Conservation (phyloP, 768 basidiomycete species). For the Tulasnella sp. region DNA sequence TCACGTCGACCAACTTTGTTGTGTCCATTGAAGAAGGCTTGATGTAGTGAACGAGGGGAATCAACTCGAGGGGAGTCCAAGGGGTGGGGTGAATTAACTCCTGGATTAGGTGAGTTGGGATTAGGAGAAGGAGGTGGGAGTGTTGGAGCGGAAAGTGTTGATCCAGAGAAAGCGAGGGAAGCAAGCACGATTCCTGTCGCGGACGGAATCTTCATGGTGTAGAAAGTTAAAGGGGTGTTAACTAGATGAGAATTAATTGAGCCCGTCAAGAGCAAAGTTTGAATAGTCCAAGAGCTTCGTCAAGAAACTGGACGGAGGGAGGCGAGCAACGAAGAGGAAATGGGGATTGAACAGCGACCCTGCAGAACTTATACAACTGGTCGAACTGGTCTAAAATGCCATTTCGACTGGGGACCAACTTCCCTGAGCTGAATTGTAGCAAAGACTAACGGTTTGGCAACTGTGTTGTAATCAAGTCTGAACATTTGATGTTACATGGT, state of each 20-base stretch:
- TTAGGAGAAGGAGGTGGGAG: constrained; percentile 12
- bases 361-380: neutral
- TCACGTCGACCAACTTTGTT: neutral
- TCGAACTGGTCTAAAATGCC: neutral
- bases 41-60: neutral
- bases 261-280: neutral
- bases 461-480: too few relatives aligned
- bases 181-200: constrained; percentile 12
- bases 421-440: neutral
- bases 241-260: neutral
- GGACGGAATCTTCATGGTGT: constrained; percentile 7
- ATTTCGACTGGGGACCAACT: constrained; percentile 9
- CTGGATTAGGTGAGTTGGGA: constrained; percentile 7
- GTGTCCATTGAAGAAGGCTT: neutral
- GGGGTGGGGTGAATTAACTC: too few relatives aligned
- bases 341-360: neutral
- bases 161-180: constrained; percentile 7
- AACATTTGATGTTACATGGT: too few relatives aligned
- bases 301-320: neutral
- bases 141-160: constrained; percentile 6
- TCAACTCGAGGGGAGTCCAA: constrained; percentile 5
- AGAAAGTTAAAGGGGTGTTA: neutral
- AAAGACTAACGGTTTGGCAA: too few relatives aligned
- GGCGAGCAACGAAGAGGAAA: neutral
- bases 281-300: neutral